Base-by-base conservation (phyloP, 78 protist species). In the Parvularia atlantis region DNA sequence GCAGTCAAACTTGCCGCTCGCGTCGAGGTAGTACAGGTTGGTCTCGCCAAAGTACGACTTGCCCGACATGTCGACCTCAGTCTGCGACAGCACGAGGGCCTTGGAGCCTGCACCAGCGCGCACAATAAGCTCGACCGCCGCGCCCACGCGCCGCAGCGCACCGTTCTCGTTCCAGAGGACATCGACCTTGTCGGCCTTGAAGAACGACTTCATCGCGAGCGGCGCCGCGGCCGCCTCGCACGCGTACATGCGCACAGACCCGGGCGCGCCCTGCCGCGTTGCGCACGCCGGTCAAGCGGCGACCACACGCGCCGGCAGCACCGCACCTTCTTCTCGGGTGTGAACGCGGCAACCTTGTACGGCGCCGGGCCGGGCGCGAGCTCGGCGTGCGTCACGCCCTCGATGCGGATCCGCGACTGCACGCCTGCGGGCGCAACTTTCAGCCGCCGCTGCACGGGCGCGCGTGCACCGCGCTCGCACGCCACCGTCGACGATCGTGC, bases 41-140 rank as follows among this genome's bases (percentile, higher is more conserved):
- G 67, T 71, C 69, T 66, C 84, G n/a, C 88, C 88, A 65, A 75
- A 73, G 78, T 83, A 83, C 28, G 68, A 43, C 44, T 75, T 62
- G 56, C 76, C 82, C 35, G 60, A 33, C 7, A 44, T n/a, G 54
- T 83, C 88, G 36, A 72, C 80, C 44, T 76, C 83, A 16, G 77
- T 71, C 46, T 31, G 46, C 24, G 80, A 56, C n/a, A 7, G 44
- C 13, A 76, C 40, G 35, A 82, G 80, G 7, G 76, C 59, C 0
- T 76, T 70, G 3, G 68, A 35, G 31, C 69, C 69, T 52, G 31
- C 37, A 60, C 37, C 19, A 4, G 9, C 5, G 4, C 14, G 11
- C 37, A 6, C 2, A 60, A 60, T 19, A 36, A 30, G 4, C 22
- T 4, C 41, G 36, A 60, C 16, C 4, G n/a, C 3, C 22, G 41